These are phyloP conservation scores for Teratosphaeriaceae sp. DNA, from an alignment of 2,329 filamentous ascomycete genomes.

Conservation along the genomic window DNA sequence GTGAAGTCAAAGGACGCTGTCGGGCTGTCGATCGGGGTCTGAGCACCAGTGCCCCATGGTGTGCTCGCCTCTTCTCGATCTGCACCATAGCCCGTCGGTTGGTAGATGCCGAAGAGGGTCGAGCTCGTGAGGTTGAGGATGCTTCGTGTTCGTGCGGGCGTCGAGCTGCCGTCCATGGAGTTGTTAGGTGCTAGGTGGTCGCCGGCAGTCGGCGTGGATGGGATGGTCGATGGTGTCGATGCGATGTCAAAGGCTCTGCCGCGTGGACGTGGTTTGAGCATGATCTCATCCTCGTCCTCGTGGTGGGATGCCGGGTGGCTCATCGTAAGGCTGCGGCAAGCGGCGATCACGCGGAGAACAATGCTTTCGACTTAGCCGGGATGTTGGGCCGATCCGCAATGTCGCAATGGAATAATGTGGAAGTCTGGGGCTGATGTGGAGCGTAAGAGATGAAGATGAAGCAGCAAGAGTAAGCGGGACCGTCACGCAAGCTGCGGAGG, in stretches of 20 bases:
- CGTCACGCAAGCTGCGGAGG: no score
- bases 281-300: conserved; percentile 14
- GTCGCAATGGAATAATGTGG: no score
- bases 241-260: conserved; percentile 63
- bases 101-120: conserved; percentile 88
- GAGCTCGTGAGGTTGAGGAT: conserved; percentile 81
- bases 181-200: conserved; percentile 8
- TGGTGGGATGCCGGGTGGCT: conserved; percentile 19
- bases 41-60: conserved; percentile 72
- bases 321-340: conserved; percentile 14
- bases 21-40: conserved; percentile 50
- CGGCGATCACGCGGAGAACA: conserved; percentile 2
- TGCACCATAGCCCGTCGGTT: conserved; percentile 53
- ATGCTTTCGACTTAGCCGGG: conserved; percentile 3
- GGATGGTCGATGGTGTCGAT: conserved; percentile 32
- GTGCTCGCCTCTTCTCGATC: conserved; percentile 42
- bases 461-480: no score
- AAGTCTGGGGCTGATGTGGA: no score
- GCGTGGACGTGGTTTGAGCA: conserved; percentile 50
- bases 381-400: no score
- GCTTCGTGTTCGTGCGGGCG: conserved; percentile 62
- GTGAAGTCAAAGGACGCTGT: conserved; percentile 21
- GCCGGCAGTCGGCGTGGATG: conserved; percentile 20
- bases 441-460: no score
- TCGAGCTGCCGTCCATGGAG: conserved; percentile 29